A percentile compares a stretch with the other conserved stretches of the same genome.
Evolutionary conservation across 768 basidiomycete genomes (phyloP).

Genomic region (Leccinum disarticulatum): DNA sequence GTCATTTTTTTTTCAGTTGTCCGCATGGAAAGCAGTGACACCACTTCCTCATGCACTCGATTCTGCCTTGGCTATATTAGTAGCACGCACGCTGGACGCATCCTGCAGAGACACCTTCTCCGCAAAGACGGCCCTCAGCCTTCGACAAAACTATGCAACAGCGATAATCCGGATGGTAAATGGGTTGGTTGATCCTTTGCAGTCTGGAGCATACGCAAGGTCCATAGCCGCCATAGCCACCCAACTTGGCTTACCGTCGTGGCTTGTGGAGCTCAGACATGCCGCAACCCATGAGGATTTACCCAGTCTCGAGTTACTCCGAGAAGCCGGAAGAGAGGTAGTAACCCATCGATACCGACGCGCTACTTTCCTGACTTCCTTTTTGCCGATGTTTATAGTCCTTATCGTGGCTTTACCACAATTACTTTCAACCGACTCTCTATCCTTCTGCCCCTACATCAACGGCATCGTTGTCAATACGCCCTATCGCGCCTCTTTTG

Average conservation of each 20-base stretch:
- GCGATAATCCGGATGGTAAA: conserved; percentile 90
- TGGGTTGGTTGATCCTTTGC: conserved; percentile 91
- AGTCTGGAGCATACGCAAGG: conserved; percentile 84
- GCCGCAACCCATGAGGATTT: conserved; percentile 96
- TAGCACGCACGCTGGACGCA: conserved; percentile 57
- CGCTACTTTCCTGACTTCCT: conserved; percentile 1
- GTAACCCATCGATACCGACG: conserved; percentile 3
- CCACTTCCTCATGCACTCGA: conserved; percentile 82
- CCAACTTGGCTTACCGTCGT: conserved; percentile 81
- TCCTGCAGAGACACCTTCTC: conserved; percentile 17
- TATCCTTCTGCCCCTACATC: conserved; percentile 46
- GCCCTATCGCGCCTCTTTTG: conserved; percentile 66
- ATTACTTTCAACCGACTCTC: conserved; percentile 81
- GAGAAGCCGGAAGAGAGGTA: conserved; percentile 76
- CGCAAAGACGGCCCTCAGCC: conserved; percentile 40
- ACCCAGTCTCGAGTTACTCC: conserved; percentile 77
- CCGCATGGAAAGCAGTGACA: conserved; percentile 77
- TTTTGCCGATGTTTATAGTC: conserved; percentile 46
- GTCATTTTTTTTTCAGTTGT: conserved; percentile 47
- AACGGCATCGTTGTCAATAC: conserved; percentile 38
- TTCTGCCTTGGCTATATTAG: conserved; percentile 62
- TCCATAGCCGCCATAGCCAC: conserved; percentile 87
- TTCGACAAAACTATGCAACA: conserved; percentile 78
- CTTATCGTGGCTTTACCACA: conserved; percentile 77
- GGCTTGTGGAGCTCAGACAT: conserved; percentile 92